phyloP scores from a whole-genome alignment of 441 rosid species.

The Gossypium schwendimanii region DNA sequence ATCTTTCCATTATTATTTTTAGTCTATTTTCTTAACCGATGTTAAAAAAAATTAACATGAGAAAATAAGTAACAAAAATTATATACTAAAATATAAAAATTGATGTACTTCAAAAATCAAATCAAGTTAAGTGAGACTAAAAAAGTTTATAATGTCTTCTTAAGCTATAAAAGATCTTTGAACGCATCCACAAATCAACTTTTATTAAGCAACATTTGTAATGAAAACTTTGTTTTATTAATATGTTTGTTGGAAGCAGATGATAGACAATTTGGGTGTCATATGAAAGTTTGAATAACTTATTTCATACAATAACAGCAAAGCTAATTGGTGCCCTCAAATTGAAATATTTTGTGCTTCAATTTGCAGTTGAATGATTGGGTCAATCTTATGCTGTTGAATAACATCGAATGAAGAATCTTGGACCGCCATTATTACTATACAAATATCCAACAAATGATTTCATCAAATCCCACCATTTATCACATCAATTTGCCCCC shows the following conservation, averaged over 20 bases:
- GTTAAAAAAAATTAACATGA: too few species aligned
- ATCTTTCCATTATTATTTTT: too few species aligned
- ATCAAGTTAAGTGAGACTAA: not conserved
- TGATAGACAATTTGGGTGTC: not conserved
- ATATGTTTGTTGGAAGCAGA: not conserved
- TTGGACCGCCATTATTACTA: slow-evolving; percentile 30
- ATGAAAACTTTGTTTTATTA: not conserved
- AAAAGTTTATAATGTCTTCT: slow-evolving; percentile 14
- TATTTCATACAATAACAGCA: not conserved
- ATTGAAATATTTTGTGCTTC: slow-evolving; percentile 6
- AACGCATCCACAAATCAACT: slow-evolving; percentile 10
- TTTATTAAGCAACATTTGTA: not conserved
- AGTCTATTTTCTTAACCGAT: too few species aligned
- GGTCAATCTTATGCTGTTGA: slow-evolving; percentile 26
- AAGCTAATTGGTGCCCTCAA: not conserved
- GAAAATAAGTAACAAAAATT: too few species aligned
- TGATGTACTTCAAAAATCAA: too few species aligned
- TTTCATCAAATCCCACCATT: slow-evolving; percentile 22
- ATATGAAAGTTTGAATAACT: not conserved
- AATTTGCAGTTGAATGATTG: slow-evolving; percentile 21
- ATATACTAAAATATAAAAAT: too few species aligned
- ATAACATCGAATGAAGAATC: slow-evolving; percentile 27
- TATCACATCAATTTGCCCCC: slow-evolving; percentile 13
- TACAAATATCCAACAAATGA: slow-evolving; percentile 24
- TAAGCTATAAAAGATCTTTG: not conserved